Evolutionary conservation across 306 rosid genomes (phyloP).

Genomic region (Inga leiocalycina): DNA sequence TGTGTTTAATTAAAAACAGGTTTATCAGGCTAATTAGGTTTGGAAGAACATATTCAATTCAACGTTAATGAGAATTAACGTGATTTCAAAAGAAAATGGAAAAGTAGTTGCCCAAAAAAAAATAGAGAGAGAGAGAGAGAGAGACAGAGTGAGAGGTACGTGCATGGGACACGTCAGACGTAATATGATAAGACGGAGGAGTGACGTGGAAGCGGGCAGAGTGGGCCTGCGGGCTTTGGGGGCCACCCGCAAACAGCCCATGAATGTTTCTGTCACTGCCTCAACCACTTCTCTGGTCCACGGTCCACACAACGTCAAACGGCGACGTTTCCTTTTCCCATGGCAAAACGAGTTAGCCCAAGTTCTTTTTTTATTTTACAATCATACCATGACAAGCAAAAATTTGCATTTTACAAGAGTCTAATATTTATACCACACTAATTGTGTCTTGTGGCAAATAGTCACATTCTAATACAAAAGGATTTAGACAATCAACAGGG

Average conservation of each 20-base stretch:
- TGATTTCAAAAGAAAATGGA: not conserved
- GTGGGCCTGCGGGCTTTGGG: not conserved
- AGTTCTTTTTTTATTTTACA: too few species aligned
- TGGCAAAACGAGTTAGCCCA: too few species aligned
- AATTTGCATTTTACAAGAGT: too few species aligned
- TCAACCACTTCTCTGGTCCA: slow-evolving; percentile 15
- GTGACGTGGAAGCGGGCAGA: not conserved
- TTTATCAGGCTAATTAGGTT: too few species aligned
- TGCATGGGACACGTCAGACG: not conserved
- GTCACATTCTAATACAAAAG: too few species aligned
- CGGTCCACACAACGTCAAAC: not conserved
- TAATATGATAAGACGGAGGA: not conserved
- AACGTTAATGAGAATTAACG: too few species aligned
- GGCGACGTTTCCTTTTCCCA: not conserved
- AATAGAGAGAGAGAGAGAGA: not conserved
- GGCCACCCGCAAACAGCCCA: not conserved
- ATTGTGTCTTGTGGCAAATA: too few species aligned
- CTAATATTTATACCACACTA: too few species aligned
- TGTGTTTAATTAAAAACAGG: too few species aligned
- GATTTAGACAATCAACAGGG: too few species aligned
- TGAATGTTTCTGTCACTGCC: not conserved
- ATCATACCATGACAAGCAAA: too few species aligned
- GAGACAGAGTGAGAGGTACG: not conserved
- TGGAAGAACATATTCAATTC: too few species aligned
- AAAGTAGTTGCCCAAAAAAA: not conserved